A percentile compares a stretch with the other conserved stretches of the same genome.
These are phyloP conservation scores for Solanum sitiens DNA, from an alignment of 257 asterid genomes.

Conservation along the genomic window DNA sequence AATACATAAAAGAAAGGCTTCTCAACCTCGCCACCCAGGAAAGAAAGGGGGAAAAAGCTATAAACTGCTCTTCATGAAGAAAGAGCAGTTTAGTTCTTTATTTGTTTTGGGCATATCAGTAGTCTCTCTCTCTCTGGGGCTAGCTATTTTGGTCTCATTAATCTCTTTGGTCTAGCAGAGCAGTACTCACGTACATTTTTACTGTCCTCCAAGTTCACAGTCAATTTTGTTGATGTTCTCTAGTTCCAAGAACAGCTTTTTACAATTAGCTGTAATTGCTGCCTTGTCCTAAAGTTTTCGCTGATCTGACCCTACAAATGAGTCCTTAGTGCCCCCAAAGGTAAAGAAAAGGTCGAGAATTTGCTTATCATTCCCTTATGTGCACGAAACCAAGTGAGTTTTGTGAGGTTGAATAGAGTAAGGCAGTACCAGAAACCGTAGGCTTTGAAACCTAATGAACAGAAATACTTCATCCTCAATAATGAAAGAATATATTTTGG, in stretches of 20 bases:
- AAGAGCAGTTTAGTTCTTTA: background rate
- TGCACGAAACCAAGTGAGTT: background rate
- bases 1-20: background rate
- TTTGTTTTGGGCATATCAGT: background rate
- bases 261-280: background rate
- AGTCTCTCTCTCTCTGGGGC: background rate
- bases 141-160: background rate
- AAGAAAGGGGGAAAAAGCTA: background rate
- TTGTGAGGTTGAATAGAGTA: background rate
- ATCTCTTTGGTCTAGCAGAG: background rate
- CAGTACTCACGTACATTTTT: background rate
- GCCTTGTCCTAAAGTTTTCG: background rate
- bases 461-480: background rate
- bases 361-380: background rate
- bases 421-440: background rate
- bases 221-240: background rate
- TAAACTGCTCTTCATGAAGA: background rate
- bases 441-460: background rate
- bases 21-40: background rate
- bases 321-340: too few relatives aligned
- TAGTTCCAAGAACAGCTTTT: background rate
- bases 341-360: background rate
- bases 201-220: background rate
- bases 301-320: background rate
- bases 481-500: background rate